Conservation (phyloP, 2,329 filamentous ascomycete genomes). For the Akanthomyces lecanii region DNA sequence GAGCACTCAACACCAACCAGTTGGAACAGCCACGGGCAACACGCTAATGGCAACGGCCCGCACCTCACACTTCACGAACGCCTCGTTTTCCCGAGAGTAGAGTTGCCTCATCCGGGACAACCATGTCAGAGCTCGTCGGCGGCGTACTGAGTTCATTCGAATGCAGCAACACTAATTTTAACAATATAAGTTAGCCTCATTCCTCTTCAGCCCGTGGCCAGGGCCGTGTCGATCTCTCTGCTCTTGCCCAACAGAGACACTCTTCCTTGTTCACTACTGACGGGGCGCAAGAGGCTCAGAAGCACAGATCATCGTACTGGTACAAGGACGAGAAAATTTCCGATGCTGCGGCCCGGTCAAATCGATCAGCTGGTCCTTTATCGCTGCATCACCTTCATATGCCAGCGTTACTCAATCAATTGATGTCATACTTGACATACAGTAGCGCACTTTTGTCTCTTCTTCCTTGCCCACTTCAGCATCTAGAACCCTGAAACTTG, state of each 20-base stretch:
- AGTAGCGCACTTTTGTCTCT: background rate
- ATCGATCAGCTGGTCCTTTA: background rate
- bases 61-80: background rate
- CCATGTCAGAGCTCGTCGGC: background rate
- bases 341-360: background rate
- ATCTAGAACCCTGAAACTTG: background rate
- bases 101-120: background rate
- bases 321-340: background rate
- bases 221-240: background rate
- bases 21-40: background rate
- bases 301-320: background rate
- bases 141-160: background rate
- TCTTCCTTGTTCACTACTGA: background rate
- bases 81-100: background rate
- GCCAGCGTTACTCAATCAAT: background rate
- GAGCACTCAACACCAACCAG: background rate
- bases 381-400: background rate
- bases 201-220: background rate
- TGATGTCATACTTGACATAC: conserved; percentile 1
- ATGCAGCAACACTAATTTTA: background rate
- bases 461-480: background rate
- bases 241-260: background rate
- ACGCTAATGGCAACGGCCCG: background rate
- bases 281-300: background rate
- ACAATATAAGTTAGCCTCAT: background rate